Percentiles rank a stretch among this genome's conserved stretches.
Conservation (phyloP, 768 basidiomycete genomes). For the Suillus subalutaceus region DNA sequence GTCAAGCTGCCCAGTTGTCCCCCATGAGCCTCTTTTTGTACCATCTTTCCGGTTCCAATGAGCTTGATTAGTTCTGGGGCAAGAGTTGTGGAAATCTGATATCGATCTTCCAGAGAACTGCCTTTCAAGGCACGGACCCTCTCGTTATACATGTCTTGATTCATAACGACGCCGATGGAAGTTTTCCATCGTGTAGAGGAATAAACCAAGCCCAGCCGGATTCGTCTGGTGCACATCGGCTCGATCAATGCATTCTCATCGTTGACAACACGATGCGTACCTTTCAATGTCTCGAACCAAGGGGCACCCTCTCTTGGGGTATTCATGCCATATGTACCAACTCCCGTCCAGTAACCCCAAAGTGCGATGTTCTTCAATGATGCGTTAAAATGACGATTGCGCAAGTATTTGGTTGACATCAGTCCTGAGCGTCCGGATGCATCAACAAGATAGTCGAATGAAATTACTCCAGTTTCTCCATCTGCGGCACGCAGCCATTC, state of each 20-base stretch:
- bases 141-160: slow-evolving; percentile 51
- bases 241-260: slow-evolving; percentile 6
- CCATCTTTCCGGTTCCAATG: slow-evolving; percentile 28
- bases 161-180: slow-evolving; percentile 65
- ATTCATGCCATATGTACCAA: slow-evolving; percentile 52
- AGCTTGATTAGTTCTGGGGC: slow-evolving; percentile 46
- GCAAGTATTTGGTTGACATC: slow-evolving; percentile 68
- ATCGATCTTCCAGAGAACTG: slow-evolving; percentile 41
- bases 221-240: slow-evolving; percentile 46
- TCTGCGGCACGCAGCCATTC: slow-evolving; percentile 32
- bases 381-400: slow-evolving; percentile 68
- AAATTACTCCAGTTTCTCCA: slow-evolving; percentile 48
- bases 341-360: slow-evolving; percentile 76
- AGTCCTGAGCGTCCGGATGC: slow-evolving; percentile 76
- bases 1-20: neutral
- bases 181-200: slow-evolving; percentile 65
- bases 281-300: slow-evolving; percentile 74
- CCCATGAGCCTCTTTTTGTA: slow-evolving; percentile 19
- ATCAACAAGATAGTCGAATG: slow-evolving; percentile 71
- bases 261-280: slow-evolving; percentile 35
- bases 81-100: slow-evolving; percentile 46
- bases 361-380: slow-evolving; percentile 74
- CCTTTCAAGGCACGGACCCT: slow-evolving; percentile 31
- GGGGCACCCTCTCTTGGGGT: slow-evolving; percentile 58
- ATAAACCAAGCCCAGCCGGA: slow-evolving; percentile 78